Conservation (phyloP, 2,329 filamentous ascomycete genomes). For the Aspergillus tamarii region DNA sequence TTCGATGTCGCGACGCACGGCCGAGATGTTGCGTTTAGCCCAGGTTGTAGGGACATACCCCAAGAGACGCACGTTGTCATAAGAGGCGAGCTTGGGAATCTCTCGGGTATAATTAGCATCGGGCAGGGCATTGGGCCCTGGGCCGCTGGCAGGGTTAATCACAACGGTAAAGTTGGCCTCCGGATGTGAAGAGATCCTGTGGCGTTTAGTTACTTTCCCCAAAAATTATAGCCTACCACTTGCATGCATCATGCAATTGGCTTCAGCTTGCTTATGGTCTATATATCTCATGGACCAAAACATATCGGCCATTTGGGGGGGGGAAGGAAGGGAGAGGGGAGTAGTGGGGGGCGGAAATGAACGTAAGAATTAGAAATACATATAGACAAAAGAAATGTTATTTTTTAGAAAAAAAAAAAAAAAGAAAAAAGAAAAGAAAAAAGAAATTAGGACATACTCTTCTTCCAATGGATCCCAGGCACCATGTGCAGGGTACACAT, state of each 20-base stretch:
- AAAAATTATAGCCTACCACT: constrained; percentile 7
- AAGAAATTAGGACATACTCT: constrained; percentile 38
- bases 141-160: constrained; percentile 54
- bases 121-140: constrained; percentile 47
- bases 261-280: constrained; percentile 20
- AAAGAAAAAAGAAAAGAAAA: constrained; percentile 19
- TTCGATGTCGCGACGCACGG: constrained; percentile 48
- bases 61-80: constrained; percentile 54
- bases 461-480: constrained; percentile 51
- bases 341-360: neutral
- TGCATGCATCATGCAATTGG: constrained; percentile 18
- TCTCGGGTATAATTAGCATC: constrained; percentile 49
- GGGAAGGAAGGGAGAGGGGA: no score
- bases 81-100: constrained; percentile 43
- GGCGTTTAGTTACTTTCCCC: constrained; percentile 27
- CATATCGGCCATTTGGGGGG: constrained; percentile 7
- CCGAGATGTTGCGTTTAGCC: constrained; percentile 42
- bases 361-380: constrained; percentile 2
- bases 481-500: constrained; percentile 52
- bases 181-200: constrained; percentile 43
- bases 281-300: constrained; percentile 15
- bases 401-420: constrained; percentile 17
- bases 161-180: constrained; percentile 54
- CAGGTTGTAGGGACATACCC: constrained; percentile 58
- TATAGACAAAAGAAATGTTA: constrained; percentile 1